A percentile compares a stretch with the other conserved stretches of the same genome.
These are phyloP conservation scores for Pulveroboletus sp. DNA, from an alignment of 768 basidiomycete species.

Conservation along the genomic window DNA sequence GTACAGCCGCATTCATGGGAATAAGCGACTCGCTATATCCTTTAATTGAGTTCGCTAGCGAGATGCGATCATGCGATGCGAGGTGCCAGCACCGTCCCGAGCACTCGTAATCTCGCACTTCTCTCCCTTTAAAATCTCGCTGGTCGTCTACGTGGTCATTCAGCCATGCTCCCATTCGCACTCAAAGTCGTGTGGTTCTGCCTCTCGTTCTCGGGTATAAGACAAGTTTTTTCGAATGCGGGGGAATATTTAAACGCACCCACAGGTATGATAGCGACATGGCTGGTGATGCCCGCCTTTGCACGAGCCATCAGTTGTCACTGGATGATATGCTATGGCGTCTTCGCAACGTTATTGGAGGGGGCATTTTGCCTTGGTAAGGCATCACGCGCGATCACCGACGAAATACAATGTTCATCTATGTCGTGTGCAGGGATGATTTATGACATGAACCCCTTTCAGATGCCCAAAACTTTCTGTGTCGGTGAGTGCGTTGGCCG, in stretches of 20 bases:
- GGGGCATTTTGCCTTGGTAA: slow-evolving; percentile 58
- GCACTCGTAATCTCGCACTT: background rate
- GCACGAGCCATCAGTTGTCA: slow-evolving; percentile 38
- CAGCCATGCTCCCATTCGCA: slow-evolving; percentile 49
- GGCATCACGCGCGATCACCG: slow-evolving; percentile 4
- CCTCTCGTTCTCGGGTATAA: slow-evolving; percentile 51
- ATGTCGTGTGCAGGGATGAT: slow-evolving; percentile 48
- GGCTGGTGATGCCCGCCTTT: slow-evolving; percentile 46
- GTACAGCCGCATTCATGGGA: too few species aligned
- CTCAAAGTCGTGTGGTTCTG: slow-evolving; percentile 57
- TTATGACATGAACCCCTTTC: slow-evolving; percentile 57
- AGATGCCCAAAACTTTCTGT: slow-evolving; percentile 59
- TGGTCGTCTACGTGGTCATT: background rate
- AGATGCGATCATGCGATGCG: background rate
- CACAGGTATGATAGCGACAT: slow-evolving; percentile 49
- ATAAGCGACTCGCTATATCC: background rate
- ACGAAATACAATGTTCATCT: background rate
- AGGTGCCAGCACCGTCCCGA: background rate
- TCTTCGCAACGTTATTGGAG: slow-evolving; percentile 50
- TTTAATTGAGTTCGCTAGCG: background rate
- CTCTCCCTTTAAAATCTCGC: background rate
- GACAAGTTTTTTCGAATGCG: background rate
- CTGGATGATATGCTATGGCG: slow-evolving; percentile 49
- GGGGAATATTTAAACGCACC: background rate
- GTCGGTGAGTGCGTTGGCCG: slow-evolving; percentile 36